A percentile compares a stretch with the other conserved stretches of the same genome.
phyloP scores from a whole-genome alignment of 2,329 filamentous ascomycete species.

The Hypoxylon sp. region DNA sequence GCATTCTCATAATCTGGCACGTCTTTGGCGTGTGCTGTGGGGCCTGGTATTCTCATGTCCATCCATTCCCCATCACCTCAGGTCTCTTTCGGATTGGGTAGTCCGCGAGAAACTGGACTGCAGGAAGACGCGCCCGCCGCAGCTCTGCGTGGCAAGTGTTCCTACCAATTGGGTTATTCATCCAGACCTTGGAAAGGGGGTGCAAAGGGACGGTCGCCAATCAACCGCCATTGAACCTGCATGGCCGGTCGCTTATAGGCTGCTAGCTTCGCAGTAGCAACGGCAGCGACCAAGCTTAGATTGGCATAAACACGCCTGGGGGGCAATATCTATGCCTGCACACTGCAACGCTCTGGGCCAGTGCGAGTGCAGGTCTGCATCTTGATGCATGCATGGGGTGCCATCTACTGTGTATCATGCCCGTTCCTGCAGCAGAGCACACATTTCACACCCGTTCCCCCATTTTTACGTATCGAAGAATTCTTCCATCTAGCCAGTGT shows the following conservation, averaged over 20 bases:
- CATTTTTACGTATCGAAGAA: conserved; percentile 18
- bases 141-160: conserved; percentile 32
- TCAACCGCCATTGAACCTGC: conserved; percentile 28
- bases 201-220: conserved; percentile 25
- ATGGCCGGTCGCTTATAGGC: conserved; percentile 25
- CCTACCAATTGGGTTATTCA: conserved; percentile 37
- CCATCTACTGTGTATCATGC: conserved; percentile 32
- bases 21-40: conserved; percentile 33
- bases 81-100: conserved; percentile 31
- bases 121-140: conserved; percentile 34
- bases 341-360: conserved; percentile 44
- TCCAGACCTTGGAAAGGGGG: conserved; percentile 22
- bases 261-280: conserved; percentile 29
- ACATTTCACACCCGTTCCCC: conserved; percentile 12
- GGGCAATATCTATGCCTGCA: conserved; percentile 28
- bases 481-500: conserved; percentile 11
- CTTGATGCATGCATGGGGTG: conserved; percentile 32
- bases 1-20: conserved; percentile 10
- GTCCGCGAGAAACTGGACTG: conserved; percentile 22
- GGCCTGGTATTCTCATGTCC: conserved; percentile 22
- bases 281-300: conserved; percentile 29
- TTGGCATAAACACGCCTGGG: conserved; percentile 21
- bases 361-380: conserved; percentile 38
- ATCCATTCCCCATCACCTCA: conserved; percentile 20
- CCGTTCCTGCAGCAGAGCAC: conserved; percentile 46